phyloP scores from a whole-genome alignment of 495 filamentous ascomycete genomes.

The Neurospora sp. region DNA sequence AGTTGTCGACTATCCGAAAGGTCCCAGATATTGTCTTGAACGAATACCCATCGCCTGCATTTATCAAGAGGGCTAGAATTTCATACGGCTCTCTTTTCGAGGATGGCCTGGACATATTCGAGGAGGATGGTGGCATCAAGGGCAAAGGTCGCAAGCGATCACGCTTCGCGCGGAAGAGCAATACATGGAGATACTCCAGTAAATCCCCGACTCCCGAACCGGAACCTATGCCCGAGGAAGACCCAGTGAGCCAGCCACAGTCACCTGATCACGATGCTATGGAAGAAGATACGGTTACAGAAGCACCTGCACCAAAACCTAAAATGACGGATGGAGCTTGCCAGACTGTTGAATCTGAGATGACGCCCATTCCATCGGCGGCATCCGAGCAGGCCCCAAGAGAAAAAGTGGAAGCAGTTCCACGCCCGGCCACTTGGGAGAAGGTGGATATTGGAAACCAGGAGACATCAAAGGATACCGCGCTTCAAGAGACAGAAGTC shows the following conservation, averaged over 20 bases:
- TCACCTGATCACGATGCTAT: slow-evolving; percentile 19
- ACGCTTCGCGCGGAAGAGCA: slow-evolving; percentile 57
- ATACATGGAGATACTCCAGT: slow-evolving; percentile 61
- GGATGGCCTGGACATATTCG: slow-evolving; percentile 55
- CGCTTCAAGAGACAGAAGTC: neutral
- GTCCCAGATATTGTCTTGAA: slow-evolving; percentile 14
- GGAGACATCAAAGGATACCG: neutral
- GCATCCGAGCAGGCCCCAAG: neutral
- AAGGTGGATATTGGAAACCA: neutral
- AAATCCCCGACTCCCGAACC: slow-evolving; percentile 56
- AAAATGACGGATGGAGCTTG: slow-evolving; percentile 37
- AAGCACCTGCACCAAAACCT: slow-evolving; percentile 6
- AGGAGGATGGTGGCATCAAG: slow-evolving; percentile 55
- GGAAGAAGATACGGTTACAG: slow-evolving; percentile 21
- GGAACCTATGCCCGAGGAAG: slow-evolving; percentile 6
- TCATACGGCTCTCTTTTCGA: slow-evolving; percentile 52
- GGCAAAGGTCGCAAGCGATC: slow-evolving; percentile 61
- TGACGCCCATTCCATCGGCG: slow-evolving; percentile 3
- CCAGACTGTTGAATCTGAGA: slow-evolving; percentile 35
- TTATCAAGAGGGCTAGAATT: slow-evolving; percentile 53
- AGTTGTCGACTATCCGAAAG: slow-evolving; percentile 7
- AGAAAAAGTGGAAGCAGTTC: neutral
- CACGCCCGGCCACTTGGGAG: neutral
- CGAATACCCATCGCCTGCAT: slow-evolving; percentile 67
- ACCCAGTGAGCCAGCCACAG: neutral